Conservation (phyloP, 2,329 filamentous ascomycete species). For the Epichloe coenophiala region DNA sequence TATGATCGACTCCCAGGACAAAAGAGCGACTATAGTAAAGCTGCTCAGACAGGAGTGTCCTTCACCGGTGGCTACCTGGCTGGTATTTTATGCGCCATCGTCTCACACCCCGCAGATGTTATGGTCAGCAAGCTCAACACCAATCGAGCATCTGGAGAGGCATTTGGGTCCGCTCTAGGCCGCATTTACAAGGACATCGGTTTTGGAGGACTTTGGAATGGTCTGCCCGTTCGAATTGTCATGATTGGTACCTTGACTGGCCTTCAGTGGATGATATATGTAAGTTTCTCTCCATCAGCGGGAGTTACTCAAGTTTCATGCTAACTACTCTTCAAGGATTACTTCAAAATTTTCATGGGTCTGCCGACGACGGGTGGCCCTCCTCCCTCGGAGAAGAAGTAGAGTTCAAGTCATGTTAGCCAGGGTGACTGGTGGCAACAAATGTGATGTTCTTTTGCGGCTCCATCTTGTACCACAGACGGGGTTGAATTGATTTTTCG, state of each 20-base stretch:
- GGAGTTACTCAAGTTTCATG: constrained; percentile 6
- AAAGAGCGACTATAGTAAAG: constrained; percentile 71
- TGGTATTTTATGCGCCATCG: constrained; percentile 75
- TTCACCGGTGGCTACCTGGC: constrained; percentile 77
- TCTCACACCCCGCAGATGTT: constrained; percentile 70
- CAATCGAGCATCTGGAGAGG: constrained; percentile 61
- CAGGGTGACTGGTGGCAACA: neutral
- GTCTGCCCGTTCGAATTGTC: constrained; percentile 69
- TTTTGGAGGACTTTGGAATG: constrained; percentile 83
- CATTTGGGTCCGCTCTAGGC: constrained; percentile 59
- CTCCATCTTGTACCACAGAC: neutral
- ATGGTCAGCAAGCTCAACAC: constrained; percentile 91
- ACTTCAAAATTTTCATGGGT: constrained; percentile 84
- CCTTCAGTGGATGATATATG: constrained; percentile 89
- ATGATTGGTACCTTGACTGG: constrained; percentile 79
- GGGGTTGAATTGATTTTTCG: neutral
- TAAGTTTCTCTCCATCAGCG: constrained; percentile 22
- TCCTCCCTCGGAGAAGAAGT: constrained; percentile 39
- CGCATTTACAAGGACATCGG: constrained; percentile 82
- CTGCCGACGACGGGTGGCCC: constrained; percentile 69
- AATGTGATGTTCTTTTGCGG: neutral
- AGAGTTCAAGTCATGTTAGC: neutral
- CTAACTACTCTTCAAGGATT: constrained; percentile 39
- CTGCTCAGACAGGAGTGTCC: constrained; percentile 71
- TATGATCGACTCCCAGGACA: constrained; percentile 61